These are phyloP conservation scores for Eudorina sp. DNA, from an alignment of 139 green algal genomes.

Conservation along the genomic window DNA sequence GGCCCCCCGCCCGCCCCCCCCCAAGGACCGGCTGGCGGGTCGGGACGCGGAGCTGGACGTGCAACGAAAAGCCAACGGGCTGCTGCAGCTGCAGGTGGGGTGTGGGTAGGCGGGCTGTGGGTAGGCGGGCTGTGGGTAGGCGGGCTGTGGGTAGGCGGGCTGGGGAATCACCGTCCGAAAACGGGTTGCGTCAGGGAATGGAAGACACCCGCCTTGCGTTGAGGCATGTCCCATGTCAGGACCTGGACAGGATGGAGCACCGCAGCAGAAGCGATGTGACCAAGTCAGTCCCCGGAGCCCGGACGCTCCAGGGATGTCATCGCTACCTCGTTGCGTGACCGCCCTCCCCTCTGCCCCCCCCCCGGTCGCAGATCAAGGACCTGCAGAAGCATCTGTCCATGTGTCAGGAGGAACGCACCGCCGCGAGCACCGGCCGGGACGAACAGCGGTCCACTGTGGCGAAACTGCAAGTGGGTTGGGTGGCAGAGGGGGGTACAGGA, in stretches of 20 bases:
- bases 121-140: not conserved
- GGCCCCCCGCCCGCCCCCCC: not conserved
- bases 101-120: not conserved
- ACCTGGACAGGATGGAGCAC: too few species aligned
- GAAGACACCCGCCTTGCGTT: too few species aligned
- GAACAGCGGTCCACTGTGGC: not conserved
- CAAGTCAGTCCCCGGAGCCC: too few species aligned
- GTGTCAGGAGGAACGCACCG: not conserved
- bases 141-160: not conserved
- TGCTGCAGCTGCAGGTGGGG: slow-evolving; percentile 43
- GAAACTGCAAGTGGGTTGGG: slow-evolving; percentile 42
- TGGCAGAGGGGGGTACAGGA: too few species aligned
- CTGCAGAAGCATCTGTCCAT: slow-evolving; percentile 49
- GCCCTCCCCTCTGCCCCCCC: not conserved
- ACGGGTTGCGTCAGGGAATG: too few species aligned
- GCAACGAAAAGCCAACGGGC: not conserved
- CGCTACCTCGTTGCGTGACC: too few species aligned
- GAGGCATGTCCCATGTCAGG: too few species aligned
- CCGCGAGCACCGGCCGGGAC: slow-evolving; percentile 4
- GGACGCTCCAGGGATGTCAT: too few species aligned
- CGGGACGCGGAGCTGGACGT: slow-evolving; percentile 34
- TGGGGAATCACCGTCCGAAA: too few species aligned
- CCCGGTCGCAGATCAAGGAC: slow-evolving; percentile 36
- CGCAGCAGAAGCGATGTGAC: too few species aligned
- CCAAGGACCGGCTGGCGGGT: slow-evolving; percentile 24